Evolutionary conservation across 345 rosid species (phyloP), one percentile per base, ranked within the genome.

Genomic region (Chamaenerion angustifolium): DNA sequence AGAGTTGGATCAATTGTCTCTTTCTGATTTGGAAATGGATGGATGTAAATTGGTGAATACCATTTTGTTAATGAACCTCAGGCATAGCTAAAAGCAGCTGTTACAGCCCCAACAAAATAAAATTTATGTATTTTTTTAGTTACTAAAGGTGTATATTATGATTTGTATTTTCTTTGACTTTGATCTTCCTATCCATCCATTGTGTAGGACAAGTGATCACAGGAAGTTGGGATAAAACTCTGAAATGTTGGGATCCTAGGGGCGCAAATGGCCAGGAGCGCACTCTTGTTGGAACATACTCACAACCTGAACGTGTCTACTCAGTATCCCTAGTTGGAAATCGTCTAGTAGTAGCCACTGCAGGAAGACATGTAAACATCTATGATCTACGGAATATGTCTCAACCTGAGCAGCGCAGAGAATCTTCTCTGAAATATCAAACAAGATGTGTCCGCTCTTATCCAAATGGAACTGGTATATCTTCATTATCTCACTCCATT

Each of bases 191-290:
- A 35, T 57, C 54, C 14, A 37, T 46, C 62, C 47, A 56, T 10
- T 43, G 40, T 56, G 42, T 48, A 90, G 98, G 98, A 48, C 96
- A 90, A 82, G 95, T 90, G 44, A 82, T 90, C 56, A 86, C 83
- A 14, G 98, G 98, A 58, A 79, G 95, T 66, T 90, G 96, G 98
- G 98, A 90, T 61, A 90, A 74, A 69, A 86, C 92, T 13, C 48
- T 90, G 46, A 90, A 86, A 66, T 86, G 89, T 56, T 90, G 98
- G 96, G 98, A 90, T 69, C 98, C 96, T 41, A 78, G 98, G 71
- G 96, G 93, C 51, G 83, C 94, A 52, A 86, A 87, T 72, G 98
- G 96, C 21, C 79, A 75, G 56, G 92, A 90, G 31, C 77, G 74
- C 13, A 79, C 92, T 49, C 83, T 83, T 49, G 83, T 90, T 8